Base-by-base conservation (phyloP, 2,329 filamentous ascomycete genomes). In the Epichloe hybrida region DNA sequence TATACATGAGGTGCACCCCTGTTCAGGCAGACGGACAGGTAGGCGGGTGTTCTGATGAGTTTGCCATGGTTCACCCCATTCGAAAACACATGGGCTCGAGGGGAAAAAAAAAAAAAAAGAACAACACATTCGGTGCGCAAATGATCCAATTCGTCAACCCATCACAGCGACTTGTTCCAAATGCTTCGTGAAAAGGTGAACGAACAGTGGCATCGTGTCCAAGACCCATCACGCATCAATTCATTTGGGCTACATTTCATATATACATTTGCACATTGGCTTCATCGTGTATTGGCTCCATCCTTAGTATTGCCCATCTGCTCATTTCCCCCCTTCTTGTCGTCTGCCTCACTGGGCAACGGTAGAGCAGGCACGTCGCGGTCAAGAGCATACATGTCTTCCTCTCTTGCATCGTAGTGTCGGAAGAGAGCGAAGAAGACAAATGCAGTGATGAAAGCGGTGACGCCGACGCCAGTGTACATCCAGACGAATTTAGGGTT, bases 401-500 rank as follows among this genome's bases (percentile, higher is more conserved):
- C 67, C 53, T 69, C 67, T 17, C 64, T 54, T 0, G 51, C 55
- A 53, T 69, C 67, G 27, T 69, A 69, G 54, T 69, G 66, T 46
- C 61, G 61, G 62, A 68, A 70, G 3, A 62, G 52, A 48, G 50
- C 48, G 64, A 70, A 81, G 65, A 84, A 84, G 50, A 75, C 54
- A 34, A 69, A 65, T 21, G 76, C 76, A 3, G 72, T 68, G 2
- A 69, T 31, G 49, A 72, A 71, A 1, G 75, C 73, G 15, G 71
- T 70, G 49, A 66, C 58, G 4, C 72, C 73, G n/a, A 84, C 64
- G 20, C 76, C 77, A 23, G 71, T 69, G 58, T 84, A 85, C 72
- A 86, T 76, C 79, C 80, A 85, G 52, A 82, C 60, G 57, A 85
- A 74, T 56, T 79, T 72, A 20, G 83, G 84, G 61, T 88, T 79